Conservation (phyloP, 768 basidiomycete species). For the Rhodosporidiobolus sp. region DNA sequence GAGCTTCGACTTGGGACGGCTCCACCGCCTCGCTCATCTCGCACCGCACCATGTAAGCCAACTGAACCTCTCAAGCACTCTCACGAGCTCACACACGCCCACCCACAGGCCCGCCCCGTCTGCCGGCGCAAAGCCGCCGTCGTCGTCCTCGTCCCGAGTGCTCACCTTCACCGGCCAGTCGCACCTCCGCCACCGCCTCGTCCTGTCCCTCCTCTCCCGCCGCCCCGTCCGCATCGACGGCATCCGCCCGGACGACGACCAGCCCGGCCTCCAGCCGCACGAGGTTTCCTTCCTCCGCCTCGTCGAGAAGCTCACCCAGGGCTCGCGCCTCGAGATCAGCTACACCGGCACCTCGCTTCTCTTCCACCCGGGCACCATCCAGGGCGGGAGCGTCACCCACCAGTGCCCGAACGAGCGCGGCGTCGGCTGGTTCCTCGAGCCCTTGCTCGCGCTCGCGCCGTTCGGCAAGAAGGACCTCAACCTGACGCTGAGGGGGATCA, state of each 20-base stretch:
- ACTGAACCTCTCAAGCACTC: not conserved
- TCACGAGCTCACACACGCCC: not conserved
- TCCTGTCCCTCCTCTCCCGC: constrained; percentile 85
- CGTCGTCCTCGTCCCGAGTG: constrained; percentile 29
- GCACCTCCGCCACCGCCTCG: constrained; percentile 75
- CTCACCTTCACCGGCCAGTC: constrained; percentile 62
- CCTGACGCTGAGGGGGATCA: constrained; percentile 80
- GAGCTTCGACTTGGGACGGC: not conserved
- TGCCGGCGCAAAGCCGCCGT: not conserved
- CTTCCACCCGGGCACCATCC: constrained; percentile 85
- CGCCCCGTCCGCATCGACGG: constrained; percentile 77
- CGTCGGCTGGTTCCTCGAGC: constrained; percentile 91
- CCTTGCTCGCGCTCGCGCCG: constrained; percentile 81
- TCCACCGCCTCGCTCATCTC: not conserved
- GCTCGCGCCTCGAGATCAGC: constrained; percentile 90
- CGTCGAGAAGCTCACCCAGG: constrained; percentile 87
- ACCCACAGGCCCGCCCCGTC: not conserved
- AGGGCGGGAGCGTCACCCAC: constrained; percentile 74
- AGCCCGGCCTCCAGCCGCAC: constrained; percentile 91
- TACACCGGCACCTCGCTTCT: constrained; percentile 93
- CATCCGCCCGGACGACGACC: constrained; percentile 86
- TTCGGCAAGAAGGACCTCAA: constrained; percentile 85
- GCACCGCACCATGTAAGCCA: not conserved
- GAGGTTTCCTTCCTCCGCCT: constrained; percentile 86
- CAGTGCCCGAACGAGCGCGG: constrained; percentile 85